These are phyloP conservation scores for Colletotrichum sp. DNA, from an alignment of 2,329 filamentous ascomycete species.

Conservation along the genomic window DNA sequence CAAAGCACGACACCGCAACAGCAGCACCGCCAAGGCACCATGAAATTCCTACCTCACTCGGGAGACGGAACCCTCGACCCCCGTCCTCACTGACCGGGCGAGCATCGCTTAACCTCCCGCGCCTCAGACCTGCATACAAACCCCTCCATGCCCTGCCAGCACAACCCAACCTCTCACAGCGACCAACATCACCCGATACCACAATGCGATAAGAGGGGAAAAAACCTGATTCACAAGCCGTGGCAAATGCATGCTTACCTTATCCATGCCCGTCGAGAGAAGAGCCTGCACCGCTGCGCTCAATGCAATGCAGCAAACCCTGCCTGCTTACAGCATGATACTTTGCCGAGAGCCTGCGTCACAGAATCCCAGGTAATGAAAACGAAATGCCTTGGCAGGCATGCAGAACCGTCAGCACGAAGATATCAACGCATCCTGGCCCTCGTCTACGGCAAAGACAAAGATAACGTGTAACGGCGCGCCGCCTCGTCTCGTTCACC, in stretches of 20 bases:
- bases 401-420: neutral
- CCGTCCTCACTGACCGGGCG: neutral
- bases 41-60: neutral
- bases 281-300: neutral
- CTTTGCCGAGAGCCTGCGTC: neutral
- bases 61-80: neutral
- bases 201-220: neutral
- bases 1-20: neutral
- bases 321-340: neutral
- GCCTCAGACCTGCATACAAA: slow-evolving; percentile 1
- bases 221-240: neutral
- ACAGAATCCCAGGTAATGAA: neutral
- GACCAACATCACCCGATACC: neutral
- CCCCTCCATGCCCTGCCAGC: neutral
- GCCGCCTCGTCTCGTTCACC: neutral
- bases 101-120: neutral
- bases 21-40: neutral
- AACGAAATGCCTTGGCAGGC: neutral
- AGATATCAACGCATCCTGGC: neutral
- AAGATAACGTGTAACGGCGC: neutral
- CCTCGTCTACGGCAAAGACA: neutral
- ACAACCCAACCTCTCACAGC: neutral
- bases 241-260: neutral
- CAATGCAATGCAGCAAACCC: neutral
- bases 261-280: neutral